phyloP scores from a whole-genome alignment of 2,329 filamentous ascomycete species.

The Trichoderma harzianum region DNA sequence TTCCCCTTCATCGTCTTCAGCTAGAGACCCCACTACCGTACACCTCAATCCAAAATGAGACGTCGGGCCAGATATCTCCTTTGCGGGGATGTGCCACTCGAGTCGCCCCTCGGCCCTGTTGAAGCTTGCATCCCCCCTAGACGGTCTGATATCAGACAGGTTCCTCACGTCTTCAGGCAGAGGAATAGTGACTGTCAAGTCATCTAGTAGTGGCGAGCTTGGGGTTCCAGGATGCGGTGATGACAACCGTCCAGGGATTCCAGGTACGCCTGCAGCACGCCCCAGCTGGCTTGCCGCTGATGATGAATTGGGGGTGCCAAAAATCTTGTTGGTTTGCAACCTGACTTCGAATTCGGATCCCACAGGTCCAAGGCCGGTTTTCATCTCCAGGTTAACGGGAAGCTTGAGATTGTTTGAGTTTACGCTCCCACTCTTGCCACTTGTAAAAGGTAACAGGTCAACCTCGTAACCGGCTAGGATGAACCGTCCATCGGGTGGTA shows the following conservation, averaged over 20 bases:
- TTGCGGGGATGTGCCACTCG: constrained; percentile 79
- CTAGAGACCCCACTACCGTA: constrained; percentile 67
- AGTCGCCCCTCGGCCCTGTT: constrained; percentile 67
- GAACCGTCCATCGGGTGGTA: constrained; percentile 92
- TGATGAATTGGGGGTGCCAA: constrained; percentile 41
- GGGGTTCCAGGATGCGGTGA: constrained; percentile 51
- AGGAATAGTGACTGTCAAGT: constrained; percentile 73
- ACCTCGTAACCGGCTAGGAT: constrained; percentile 93
- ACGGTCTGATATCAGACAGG: constrained; percentile 75
- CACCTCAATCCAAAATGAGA: constrained; percentile 73
- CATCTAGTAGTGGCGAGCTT: constrained; percentile 64
- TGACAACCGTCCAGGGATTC: constrained; percentile 39
- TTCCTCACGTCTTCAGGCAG: constrained; percentile 77
- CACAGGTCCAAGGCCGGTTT: constrained; percentile 68
- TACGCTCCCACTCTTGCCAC: constrained; percentile 52
- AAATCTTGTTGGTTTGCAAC: constrained; percentile 66
- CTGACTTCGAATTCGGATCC: constrained; percentile 89
- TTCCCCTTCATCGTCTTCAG: constrained; percentile 48
- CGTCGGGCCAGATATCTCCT: constrained; percentile 66
- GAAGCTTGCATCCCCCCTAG: constrained; percentile 79
- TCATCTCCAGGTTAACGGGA: constrained; percentile 77
- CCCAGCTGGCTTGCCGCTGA: constrained; percentile 37
- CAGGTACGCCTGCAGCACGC: constrained; percentile 43
- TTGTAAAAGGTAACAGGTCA: constrained; percentile 73
- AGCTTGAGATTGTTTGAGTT: constrained; percentile 67